Base-by-base conservation (phyloP, 768 basidiomycete genomes). In the Pisolithus marmoratus region DNA sequence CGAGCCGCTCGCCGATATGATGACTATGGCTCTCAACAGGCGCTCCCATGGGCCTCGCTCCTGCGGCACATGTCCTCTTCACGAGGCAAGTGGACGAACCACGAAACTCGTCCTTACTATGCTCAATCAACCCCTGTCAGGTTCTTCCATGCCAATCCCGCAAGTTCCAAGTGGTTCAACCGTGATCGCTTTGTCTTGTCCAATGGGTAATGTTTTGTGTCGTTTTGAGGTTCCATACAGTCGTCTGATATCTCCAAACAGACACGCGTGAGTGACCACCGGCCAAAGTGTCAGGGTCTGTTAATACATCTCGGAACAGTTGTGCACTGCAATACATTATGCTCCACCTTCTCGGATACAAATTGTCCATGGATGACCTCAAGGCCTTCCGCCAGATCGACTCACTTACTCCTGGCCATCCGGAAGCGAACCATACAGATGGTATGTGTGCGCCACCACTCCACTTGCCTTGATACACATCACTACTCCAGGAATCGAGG, bases 101-200 rank as follows among this genome's bases (percentile, higher is more conserved):
- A 4, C 4, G 27, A 19, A 19, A 38, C 14, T 31, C 8, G 4
- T 29, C 12, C 9, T 17, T 31, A 29, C 23, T n/a, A 22, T 26
- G 17, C 46, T 55, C 46, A 34, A 60, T 20, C 19, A 46, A 15
- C 26, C 11, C 27, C 48, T 22, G 9, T 48, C 27, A 90, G 89
- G 19, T 90, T 93, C 79, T 69, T 96, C 74, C 88, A 87, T 58
- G 84, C 85, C 62, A 94, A 93, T 73, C 89, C 93, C 46, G 84
- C 84, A 69, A 87, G 79, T 74, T 83, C 93, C 38, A 85, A 90
- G 70, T 95, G 92, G 94, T 87, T 87, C 74, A 95, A 94, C 74
- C 87, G 94, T 55, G 94, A 96, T 76, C 86, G 94, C 71, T 97
- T 95, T 62, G 94, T 97, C 54, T 84, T 96, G 58, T 96, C 94